A percentile compares a stretch with the other conserved stretches of the same genome.
phyloP scores from a whole-genome alignment of 2,329 filamentous ascomycete genomes.

The Botrytis fragariae region DNA sequence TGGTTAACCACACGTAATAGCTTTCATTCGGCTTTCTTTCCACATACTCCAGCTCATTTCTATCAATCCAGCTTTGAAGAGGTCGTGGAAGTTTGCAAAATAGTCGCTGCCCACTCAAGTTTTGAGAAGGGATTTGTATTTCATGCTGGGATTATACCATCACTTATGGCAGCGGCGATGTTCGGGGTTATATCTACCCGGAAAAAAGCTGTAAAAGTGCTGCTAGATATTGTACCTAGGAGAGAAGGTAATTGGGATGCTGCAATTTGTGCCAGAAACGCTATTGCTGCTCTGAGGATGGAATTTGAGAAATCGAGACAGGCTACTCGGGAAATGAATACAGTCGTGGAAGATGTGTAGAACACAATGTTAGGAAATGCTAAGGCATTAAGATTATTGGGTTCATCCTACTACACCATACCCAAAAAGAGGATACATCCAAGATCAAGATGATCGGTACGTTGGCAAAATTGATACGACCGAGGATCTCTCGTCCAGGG shows the following conservation, averaged over 20 bases:
- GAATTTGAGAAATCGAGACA: not conserved
- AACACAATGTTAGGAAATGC: not conserved
- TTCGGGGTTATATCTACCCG: not conserved
- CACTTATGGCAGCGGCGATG: not conserved
- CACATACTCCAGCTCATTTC: not conserved
- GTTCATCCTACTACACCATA: not conserved
- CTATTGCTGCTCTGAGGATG: constrained; percentile 4
- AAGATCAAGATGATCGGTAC: not conserved
- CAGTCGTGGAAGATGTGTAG: not conserved
- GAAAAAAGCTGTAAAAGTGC: constrained; percentile 5
- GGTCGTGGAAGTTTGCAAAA: constrained; percentile 3
- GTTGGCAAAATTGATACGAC: not conserved
- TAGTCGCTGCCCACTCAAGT: not conserved
- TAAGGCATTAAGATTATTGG: not conserved
- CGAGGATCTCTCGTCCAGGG: too few relatives aligned
- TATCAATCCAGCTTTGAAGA: not conserved
- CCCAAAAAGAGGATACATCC: not conserved
- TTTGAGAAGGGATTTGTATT: constrained; percentile 17
- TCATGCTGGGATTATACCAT: constrained; percentile 6
- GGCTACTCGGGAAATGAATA: not conserved
- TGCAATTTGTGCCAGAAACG: not conserved
- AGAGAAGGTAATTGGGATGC: constrained; percentile 20
- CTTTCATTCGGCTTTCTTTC: constrained; percentile 9
- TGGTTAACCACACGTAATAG: constrained; percentile 4
- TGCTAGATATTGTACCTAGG: constrained; percentile 13